These are phyloP conservation scores for Russula brevipes DNA, from an alignment of 768 basidiomycete species.

Conservation along the genomic window DNA sequence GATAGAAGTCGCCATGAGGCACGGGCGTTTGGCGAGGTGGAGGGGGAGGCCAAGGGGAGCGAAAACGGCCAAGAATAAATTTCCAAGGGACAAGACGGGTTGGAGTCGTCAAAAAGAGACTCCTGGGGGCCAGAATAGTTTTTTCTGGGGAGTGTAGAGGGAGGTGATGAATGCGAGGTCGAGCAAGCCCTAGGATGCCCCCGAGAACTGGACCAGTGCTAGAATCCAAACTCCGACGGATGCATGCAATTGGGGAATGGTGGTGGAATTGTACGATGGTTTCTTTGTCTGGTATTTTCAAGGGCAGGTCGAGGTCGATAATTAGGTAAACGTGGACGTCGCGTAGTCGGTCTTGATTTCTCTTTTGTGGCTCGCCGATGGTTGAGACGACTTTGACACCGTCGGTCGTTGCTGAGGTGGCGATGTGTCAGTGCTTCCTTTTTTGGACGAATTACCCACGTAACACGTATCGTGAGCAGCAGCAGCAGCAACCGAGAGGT, in stretches of 20 bases:
- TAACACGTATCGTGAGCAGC: no score
- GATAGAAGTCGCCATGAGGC: conserved; percentile 44
- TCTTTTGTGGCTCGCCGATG: not conserved
- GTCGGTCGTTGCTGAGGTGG: conserved; percentile 2
- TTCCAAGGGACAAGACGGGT: conserved; percentile 2
- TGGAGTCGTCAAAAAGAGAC: not conserved
- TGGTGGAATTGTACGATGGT: not conserved
- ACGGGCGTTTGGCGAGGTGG: conserved; percentile 28
- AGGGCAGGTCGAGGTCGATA: not conserved
- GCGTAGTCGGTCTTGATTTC: not conserved
- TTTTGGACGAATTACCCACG: conserved; percentile 1
- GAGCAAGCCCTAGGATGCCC: conserved; percentile 15
- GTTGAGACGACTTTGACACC: not conserved
- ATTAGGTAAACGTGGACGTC: not conserved
- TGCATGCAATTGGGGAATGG: conserved; percentile 10
- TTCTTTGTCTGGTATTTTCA: not conserved
- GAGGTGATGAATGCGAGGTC: conserved; percentile 12
- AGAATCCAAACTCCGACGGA: conserved; percentile 26
- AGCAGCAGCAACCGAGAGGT: no score
- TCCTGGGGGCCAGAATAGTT: not conserved
- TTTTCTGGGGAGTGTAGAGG: conserved; percentile 11
- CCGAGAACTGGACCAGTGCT: conserved; percentile 19
- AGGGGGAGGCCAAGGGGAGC: conserved; percentile 20
- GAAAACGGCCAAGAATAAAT: conserved; percentile 15
- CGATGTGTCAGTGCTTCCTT: conserved; percentile 4